Conservation (phyloP, 2,329 filamentous ascomycete species). For the Calonectria multiphialidica region DNA sequence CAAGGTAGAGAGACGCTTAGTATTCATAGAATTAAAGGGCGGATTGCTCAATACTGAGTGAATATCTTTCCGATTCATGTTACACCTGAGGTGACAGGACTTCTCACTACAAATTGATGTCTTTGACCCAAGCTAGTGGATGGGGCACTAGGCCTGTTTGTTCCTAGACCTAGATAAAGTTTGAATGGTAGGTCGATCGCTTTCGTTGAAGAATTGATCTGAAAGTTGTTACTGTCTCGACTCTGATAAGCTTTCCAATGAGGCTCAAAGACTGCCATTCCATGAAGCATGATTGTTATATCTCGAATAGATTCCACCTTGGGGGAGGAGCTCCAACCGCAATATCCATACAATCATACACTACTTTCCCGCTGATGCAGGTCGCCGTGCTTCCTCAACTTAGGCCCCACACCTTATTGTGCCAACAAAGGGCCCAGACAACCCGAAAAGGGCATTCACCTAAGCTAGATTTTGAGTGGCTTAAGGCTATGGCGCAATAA, state of each 20-base stretch:
- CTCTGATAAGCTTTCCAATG: not conserved
- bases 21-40: too few relatives aligned
- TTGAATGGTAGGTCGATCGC: not conserved
- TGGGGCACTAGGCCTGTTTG: not conserved
- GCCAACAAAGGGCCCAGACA: not conserved
- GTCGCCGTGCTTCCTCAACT: not conserved
- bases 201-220: constrained; percentile 3
- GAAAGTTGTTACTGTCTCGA: not conserved
- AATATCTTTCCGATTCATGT: not conserved
- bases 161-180: not conserved
- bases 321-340: too few relatives aligned
- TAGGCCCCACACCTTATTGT: not conserved
- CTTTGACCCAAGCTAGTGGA: not conserved
- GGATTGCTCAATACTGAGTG: not conserved
- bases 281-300: not conserved
- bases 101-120: not conserved
- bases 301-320: too few relatives aligned
- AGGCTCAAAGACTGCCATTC: not conserved
- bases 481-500: not conserved
- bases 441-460: not conserved
- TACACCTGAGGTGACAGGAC: too few relatives aligned
- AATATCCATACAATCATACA: too few relatives aligned
- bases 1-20: not conserved
- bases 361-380: not conserved
- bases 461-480: not conserved